Percentiles rank a stretch among this genome's conserved stretches.
phyloP scores from a whole-genome alignment of 176 grass and related monocot genomes.

The Raddia guianensis region DNA sequence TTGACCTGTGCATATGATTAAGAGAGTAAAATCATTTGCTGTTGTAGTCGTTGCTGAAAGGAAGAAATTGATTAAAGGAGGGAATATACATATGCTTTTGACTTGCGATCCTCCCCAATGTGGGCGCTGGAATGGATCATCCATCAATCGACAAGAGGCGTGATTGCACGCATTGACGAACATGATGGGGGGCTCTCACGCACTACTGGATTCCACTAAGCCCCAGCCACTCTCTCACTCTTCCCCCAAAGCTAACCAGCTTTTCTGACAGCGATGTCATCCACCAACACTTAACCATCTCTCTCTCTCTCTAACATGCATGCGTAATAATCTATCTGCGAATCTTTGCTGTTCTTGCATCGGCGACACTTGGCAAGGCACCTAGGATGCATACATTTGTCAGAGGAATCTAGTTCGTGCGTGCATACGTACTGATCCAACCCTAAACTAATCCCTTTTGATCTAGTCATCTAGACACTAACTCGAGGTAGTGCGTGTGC shows the following conservation, averaged over 20 bases:
- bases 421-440: too few species aligned
- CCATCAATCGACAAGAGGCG: slow-evolving; percentile 10
- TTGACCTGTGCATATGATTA: neutral
- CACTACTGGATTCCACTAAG: slow-evolving; percentile 30
- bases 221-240: neutral
- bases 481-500: neutral
- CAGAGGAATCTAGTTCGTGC: slow-evolving; percentile 8
- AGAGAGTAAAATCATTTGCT: neutral
- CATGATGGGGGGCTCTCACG: neutral
- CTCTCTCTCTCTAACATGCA: neutral
- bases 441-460: too few species aligned
- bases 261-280: slow-evolving; percentile 25
- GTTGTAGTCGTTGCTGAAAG: neutral
- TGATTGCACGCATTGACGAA: neutral
- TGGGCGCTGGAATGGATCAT: too few species aligned
- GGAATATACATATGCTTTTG: slow-evolving; percentile 13
- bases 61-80: neutral
- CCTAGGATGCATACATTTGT: slow-evolving; percentile 19
- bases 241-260: slow-evolving; percentile 7
- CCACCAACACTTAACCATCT: neutral
- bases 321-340: neutral
- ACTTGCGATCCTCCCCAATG: neutral
- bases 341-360: slow-evolving; percentile 15
- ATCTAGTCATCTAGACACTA: too few species aligned
- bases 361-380: neutral